Base-by-base conservation (phyloP, 345 rosid genomes). In the Rhizophora apiculata region DNA sequence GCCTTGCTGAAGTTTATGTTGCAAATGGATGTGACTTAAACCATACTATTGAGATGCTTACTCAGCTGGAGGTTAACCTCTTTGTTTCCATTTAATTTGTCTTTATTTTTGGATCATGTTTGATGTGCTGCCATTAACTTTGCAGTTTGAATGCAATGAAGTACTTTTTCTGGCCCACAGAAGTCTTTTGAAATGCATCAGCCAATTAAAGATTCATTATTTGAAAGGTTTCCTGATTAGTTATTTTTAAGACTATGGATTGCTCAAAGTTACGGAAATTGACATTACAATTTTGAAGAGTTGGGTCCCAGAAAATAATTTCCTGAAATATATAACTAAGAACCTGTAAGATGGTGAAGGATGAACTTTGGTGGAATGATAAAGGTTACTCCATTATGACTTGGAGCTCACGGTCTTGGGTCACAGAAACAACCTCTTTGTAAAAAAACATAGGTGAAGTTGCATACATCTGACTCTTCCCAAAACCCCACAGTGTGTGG, bases 31-130 rank as follows among this genome's bases (percentile, higher is more conserved):
- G 91, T 76, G 98, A 96, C 81, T 75, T 96, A 76, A 89, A 87
- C 68, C 79, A 89, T 79, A 96, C 99, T 11, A 74, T 96, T 67
- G 99, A 96, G 81, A 96, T 92, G 94, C 98, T 96, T 67, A 96
- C 91, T 72, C 98, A 92, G 80, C 93, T 96, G 26, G 99, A 96
- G 99, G 99, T 96, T 39, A 27, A 22, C 51, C 54, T 63, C 57
- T 62, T 49, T 24, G 5, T 54, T 64, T 43, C 16, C 31, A 1
- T 7, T 64, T 68, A 65, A 65, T 64, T 77, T 63, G 32, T 29
- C 43, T 60, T 58, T 62, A 52, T 39, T 39, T 43, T 43, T 43
- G 49, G 49, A 26, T 64, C 30, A 46, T 34, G 13, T 67, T 64
- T 68, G 34, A 72, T 64, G 62, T 72, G 54, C 65, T 71, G 46